A percentile compares a stretch with the other conserved stretches of the same genome.
These are phyloP conservation scores for Daedaleopsis nitida DNA, from an alignment of 768 basidiomycete genomes.

Conservation along the genomic window DNA sequence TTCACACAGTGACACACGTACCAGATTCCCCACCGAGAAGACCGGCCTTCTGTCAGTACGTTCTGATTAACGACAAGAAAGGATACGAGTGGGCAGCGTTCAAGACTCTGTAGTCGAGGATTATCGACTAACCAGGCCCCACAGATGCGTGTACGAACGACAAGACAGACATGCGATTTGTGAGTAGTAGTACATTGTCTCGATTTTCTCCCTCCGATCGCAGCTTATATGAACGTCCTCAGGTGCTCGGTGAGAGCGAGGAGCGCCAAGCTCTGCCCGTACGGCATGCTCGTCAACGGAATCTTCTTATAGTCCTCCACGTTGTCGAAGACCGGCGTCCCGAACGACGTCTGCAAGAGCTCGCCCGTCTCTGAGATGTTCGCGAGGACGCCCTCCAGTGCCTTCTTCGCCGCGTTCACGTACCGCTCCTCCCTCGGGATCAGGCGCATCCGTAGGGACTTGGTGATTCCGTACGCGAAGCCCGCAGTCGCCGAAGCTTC, in stretches of 20 bases:
- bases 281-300: slow-evolving; percentile 59
- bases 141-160: too few species aligned
- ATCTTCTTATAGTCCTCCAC: slow-evolving; percentile 51
- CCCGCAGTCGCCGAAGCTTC: slow-evolving; percentile 52
- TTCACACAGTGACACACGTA: too few species aligned
- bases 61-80: neutral
- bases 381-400: slow-evolving; percentile 44
- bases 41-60: too few species aligned
- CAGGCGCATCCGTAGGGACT: slow-evolving; percentile 44
- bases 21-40: too few species aligned
- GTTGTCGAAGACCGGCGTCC: slow-evolving; percentile 52
- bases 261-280: slow-evolving; percentile 55
- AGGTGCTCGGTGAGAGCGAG: slow-evolving; percentile 51
- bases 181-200: too few species aligned
- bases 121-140: too few species aligned
- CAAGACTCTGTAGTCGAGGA: too few species aligned
- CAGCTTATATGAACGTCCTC: slow-evolving; percentile 39
- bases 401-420: slow-evolving; percentile 38
- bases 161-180: too few species aligned
- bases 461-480: slow-evolving; percentile 50
- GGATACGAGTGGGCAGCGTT: neutral
- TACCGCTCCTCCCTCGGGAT: slow-evolving; percentile 45
- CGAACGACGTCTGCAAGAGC: slow-evolving; percentile 50
- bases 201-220: neutral
- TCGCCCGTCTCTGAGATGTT: slow-evolving; percentile 50